phyloP scores from a whole-genome alignment of 495 filamentous ascomycete species.

The Aspergillus steynii region DNA sequence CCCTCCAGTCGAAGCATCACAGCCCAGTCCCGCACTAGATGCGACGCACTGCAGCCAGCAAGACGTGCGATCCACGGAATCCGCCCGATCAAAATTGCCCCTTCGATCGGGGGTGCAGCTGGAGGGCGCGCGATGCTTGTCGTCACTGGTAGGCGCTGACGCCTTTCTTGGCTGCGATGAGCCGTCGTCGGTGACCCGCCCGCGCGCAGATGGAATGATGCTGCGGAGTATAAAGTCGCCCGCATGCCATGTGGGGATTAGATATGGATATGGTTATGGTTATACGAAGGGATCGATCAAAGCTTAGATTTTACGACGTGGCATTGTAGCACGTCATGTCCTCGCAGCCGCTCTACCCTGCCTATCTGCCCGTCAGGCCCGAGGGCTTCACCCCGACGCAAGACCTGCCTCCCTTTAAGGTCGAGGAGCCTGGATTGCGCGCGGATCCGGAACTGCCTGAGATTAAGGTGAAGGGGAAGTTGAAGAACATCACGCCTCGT shows the following conservation, averaged over 20 bases:
- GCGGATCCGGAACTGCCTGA: conserved; percentile 11
- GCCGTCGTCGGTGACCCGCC: neutral
- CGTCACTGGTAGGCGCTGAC: conserved; percentile 1
- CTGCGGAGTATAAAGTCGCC: neutral
- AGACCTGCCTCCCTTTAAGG: conserved; percentile 5
- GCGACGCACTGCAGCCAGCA: neutral
- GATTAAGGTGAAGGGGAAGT: neutral
- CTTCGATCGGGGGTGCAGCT: neutral
- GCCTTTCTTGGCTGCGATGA: conserved; percentile 13
- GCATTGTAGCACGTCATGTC: conserved; percentile 2
- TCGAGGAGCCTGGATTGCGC: conserved; percentile 9
- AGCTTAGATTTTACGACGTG: too few species aligned
- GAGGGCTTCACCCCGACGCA: conserved; percentile 13
- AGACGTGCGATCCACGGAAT: neutral
- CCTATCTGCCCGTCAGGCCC: conserved; percentile 8
- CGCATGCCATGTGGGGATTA: neutral
- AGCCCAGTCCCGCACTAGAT: neutral
- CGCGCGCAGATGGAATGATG: neutral
- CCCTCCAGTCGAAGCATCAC: neutral
- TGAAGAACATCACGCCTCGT: conserved; percentile 9
- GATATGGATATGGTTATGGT: neutral
- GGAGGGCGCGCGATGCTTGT: neutral
- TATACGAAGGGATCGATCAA: too few species aligned
- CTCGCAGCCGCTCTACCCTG: conserved; percentile 10
- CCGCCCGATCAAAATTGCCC: neutral